Conservation (phyloP, 2,329 filamentous ascomycete species). For the Tolypocladium nubicola region DNA sequence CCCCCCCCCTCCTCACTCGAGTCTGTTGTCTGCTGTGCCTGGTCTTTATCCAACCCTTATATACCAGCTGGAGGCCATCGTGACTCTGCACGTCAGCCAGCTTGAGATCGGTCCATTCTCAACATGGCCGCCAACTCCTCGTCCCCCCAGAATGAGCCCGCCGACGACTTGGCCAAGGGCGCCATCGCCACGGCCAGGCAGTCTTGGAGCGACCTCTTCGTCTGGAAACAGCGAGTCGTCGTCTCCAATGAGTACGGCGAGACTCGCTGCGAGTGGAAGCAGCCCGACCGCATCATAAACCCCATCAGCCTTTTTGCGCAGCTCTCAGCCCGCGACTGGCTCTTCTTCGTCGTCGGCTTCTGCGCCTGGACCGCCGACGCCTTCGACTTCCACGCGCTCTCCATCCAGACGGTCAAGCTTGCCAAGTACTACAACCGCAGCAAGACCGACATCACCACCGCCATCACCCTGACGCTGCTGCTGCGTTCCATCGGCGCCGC, state of each 20-base stretch:
- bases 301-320: conserved; percentile 58
- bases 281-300: conserved; percentile 56
- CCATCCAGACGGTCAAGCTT: conserved; percentile 66
- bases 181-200: conserved; percentile 55
- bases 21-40: background rate
- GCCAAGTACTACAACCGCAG: conserved; percentile 36
- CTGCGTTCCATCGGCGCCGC: conserved; percentile 67
- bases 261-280: conserved; percentile 55
- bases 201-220: conserved; percentile 53
- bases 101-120: background rate
- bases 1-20: too few relatives aligned
- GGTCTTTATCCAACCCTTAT: background rate
- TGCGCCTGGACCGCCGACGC: conserved; percentile 71
- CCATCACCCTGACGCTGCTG: conserved; percentile 66
- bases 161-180: conserved; percentile 58
- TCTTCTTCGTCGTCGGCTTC: conserved; percentile 67
- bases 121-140: background rate
- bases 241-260: conserved; percentile 56
- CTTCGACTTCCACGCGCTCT: conserved; percentile 75
- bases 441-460: conserved; percentile 60
- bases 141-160: conserved; percentile 30
- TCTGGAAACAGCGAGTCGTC: conserved; percentile 64
- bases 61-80: background rate
- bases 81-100: background rate
- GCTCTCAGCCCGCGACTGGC: conserved; percentile 56